These are phyloP conservation scores for Leishmania guyanensis DNA, from an alignment of 208 protist species.

Conservation along the genomic window DNA sequence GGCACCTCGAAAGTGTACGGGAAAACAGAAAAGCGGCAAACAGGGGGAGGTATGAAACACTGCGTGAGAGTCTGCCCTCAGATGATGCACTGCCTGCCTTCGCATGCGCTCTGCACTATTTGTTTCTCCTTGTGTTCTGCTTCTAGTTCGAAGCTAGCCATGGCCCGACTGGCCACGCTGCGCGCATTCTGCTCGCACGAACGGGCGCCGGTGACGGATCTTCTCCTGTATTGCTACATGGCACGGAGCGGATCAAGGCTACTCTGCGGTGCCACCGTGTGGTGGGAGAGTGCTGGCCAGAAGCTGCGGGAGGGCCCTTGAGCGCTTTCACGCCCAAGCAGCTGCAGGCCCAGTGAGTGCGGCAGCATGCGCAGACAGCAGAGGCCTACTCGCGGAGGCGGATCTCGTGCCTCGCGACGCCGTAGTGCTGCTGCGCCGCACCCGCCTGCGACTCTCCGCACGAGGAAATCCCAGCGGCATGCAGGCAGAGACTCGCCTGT, in stretches of 20 bases:
- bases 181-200: too few species aligned
- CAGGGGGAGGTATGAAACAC: not conserved
- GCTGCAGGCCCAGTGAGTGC: not conserved
- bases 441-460: not conserved
- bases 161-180: not conserved
- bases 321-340: not conserved
- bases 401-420: not conserved
- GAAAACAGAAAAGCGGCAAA: slow-evolving; percentile 8
- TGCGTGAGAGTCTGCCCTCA: not conserved
- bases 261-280: not conserved
- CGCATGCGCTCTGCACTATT: not conserved
- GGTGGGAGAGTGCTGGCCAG: not conserved
- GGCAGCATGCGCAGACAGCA: not conserved
- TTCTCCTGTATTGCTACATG: not conserved
- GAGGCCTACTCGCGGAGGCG: not conserved
- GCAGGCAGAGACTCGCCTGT: not conserved
- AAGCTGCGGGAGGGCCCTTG: not conserved
- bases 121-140: slow-evolving; percentile 11
- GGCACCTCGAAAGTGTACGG: not conserved
- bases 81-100: not conserved
- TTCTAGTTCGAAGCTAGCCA: not conserved
- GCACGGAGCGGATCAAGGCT: not conserved
- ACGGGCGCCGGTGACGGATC: not conserved
- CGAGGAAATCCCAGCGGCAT: not conserved
- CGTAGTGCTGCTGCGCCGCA: not conserved